Percentiles rank a stretch among this genome's conserved stretches.
These are phyloP conservation scores for Sambucus nigra DNA, from an alignment of 129 eudicot genomes.

Conservation along the genomic window DNA sequence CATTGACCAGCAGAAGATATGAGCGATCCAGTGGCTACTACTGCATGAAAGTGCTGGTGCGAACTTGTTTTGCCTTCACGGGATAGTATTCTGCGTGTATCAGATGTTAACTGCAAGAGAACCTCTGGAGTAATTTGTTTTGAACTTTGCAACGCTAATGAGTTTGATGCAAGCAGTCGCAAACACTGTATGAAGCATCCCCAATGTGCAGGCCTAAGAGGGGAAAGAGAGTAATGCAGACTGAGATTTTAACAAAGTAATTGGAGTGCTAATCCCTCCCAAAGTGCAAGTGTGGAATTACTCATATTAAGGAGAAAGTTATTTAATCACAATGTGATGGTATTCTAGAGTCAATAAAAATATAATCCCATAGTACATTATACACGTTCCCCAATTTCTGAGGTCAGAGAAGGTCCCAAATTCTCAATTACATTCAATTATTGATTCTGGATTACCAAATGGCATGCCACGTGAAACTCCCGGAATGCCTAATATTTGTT, in stretches of 20 bases:
- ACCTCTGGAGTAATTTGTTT: conserved; percentile 55
- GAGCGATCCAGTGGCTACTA: conserved; percentile 55
- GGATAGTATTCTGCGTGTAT: conserved; percentile 36
- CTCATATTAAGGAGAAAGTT: background rate
- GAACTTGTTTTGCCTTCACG: conserved; percentile 44
- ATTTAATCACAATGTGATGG: no score
- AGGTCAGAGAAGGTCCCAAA: no score
- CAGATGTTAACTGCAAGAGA: conserved; percentile 68
- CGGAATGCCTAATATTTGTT: no score
- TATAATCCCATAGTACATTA: no score
- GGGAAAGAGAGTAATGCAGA: conserved; percentile 1
- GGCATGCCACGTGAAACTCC: no score
- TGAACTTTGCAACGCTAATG: conserved; percentile 57
- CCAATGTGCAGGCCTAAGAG: conserved; percentile 72
- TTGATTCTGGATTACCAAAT: no score
- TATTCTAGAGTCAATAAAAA: no score
- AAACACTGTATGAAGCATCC: conserved; percentile 49
- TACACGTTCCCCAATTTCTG: no score
- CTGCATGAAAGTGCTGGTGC: conserved; percentile 63
- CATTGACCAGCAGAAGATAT: conserved; percentile 53
- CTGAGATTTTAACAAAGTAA: background rate
- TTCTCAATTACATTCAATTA: no score
- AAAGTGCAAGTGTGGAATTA: background rate
- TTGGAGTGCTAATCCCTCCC: background rate
- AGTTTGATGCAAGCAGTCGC: conserved; percentile 49